phyloP scores from a whole-genome alignment of 73 alveolate genomes.

The Paramecium caudatum region DNA sequence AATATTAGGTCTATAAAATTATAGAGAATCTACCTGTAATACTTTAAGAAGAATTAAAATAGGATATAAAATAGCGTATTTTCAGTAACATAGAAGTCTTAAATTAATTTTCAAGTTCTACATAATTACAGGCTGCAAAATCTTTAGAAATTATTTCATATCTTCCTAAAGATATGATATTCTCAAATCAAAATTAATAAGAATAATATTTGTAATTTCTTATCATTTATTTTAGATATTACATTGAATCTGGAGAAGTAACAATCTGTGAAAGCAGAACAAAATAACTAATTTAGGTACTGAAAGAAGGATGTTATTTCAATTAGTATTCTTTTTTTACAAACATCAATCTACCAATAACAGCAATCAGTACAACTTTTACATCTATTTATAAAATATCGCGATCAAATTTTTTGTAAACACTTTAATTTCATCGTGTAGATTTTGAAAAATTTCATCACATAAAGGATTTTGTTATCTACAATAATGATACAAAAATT shows the following conservation, averaged over 20 bases:
- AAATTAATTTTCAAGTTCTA: neutral
- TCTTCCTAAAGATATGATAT: neutral
- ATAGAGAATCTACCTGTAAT: slow-evolving; percentile 1
- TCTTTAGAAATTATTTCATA: neutral
- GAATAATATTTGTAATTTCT: neutral
- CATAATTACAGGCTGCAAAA: neutral
- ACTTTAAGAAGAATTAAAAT: slow-evolving; percentile 9
- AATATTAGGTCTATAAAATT: neutral
- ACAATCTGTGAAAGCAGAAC: neutral
- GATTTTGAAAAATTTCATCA: slow-evolving; percentile 23
- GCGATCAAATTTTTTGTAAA: neutral
- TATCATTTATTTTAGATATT: neutral
- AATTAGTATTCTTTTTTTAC: neutral
- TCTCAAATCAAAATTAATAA: neutral
- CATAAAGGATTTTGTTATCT: neutral
- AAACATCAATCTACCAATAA: neutral
- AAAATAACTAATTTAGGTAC: neutral
- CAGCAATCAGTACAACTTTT: neutral
- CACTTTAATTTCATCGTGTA: neutral
- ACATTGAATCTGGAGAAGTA: neutral
- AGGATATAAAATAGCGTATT: neutral
- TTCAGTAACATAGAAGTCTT: neutral
- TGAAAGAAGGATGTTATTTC: neutral
- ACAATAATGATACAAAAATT: neutral
- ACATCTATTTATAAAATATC: slow-evolving; percentile 12